Evolutionary conservation across 208 protist genomes (phyloP), one percentile per base, ranked within the genome.

Genomic region (Trypanosoma caninum): DNA sequence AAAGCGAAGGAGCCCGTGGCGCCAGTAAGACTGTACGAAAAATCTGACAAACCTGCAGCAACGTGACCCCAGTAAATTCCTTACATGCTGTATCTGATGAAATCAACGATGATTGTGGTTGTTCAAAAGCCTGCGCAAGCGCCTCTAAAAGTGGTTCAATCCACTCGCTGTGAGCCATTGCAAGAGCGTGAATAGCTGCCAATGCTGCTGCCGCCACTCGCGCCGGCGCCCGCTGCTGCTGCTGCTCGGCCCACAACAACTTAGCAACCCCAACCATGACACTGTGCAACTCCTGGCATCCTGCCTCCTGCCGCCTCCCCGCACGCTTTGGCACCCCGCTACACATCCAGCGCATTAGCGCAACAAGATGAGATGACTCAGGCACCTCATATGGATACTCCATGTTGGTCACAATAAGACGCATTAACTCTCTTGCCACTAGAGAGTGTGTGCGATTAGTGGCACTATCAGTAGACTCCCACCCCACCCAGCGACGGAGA

Each of bases 371-470:
- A 28, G 80, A 55, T 18, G 68, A 68, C 16, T 80, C 68, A 11
- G 64, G 22, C 3, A 87, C 56, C 53, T 94, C 87, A 62, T 79
- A 80, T 34, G 87, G 87, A 40, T 83, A 73, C 20, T 57, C 44
- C 13, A 71, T 68, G 23, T 47, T 59, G 20, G 57, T 59, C 34
- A 73, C 31, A 22, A 66, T 72, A 64, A 91, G 67, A n/a, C 69
- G 55, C 9, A 78, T 53, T 13, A 94, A 59, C 69, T 90, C 82
- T 44, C 52, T 68, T 41, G 79, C 76, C 20, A 87, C 67, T 34
- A 73, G 69, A 13, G 76, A 58, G 56, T 80, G 67, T n/a, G 48
- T 59, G 61, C 70, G 53, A 51, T 62, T 51, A 30, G 50, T 59
- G 18, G 64, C 76, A 28, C 55, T 54, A 18, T 81, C 82, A 30